Percentiles rank a stretch among this genome's conserved stretches.
Evolutionary conservation across 2,329 filamentous ascomycete genomes (phyloP).

Genomic region (Exophiala aquamarina): DNA sequence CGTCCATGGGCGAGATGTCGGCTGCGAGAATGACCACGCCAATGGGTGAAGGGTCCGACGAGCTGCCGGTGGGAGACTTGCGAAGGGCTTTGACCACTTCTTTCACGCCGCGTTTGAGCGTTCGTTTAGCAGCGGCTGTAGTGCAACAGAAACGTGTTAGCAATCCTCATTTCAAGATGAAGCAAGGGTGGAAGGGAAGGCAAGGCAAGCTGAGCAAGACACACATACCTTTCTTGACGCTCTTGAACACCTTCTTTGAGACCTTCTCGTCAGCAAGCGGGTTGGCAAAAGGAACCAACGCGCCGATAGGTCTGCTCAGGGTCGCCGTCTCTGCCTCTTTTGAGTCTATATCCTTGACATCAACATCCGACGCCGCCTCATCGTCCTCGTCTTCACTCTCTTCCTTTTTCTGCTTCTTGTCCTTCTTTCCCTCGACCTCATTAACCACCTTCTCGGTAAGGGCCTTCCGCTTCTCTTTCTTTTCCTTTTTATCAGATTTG

Average conservation of each 20-base stretch:
- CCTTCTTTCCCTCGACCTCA: constrained; percentile 19
- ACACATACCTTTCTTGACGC: constrained; percentile 50
- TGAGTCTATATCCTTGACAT: constrained; percentile 14
- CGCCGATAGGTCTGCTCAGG: constrained; percentile 39
- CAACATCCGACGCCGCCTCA: constrained; percentile 10
- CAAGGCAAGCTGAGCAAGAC: constrained; percentile 2
- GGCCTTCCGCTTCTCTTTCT: constrained; percentile 39
- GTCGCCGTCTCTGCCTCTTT: constrained; percentile 19
- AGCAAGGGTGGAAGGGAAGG: background rate
- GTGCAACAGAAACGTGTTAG: background rate
- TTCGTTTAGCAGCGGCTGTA: constrained; percentile 88
- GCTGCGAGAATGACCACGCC: constrained; percentile 87
- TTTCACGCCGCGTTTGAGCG: constrained; percentile 96
- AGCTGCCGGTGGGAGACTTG: constrained; percentile 74
- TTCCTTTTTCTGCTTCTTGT: constrained; percentile 9
- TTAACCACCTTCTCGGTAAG: constrained; percentile 26
- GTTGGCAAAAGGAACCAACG: constrained; percentile 51
- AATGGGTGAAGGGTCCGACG: constrained; percentile 57
- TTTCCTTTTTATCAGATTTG: constrained; percentile 49
- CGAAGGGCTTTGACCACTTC: constrained; percentile 98
- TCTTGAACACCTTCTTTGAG: constrained; percentile 52
- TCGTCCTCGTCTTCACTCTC: constrained; percentile 19
- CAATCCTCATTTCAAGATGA: constrained; percentile 2
- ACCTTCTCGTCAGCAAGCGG: constrained; percentile 52
- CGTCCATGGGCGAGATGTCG: constrained; percentile 97